Base-by-base conservation (phyloP, 1,284 basidiomycete species). In the Puccinia triticina region DNA sequence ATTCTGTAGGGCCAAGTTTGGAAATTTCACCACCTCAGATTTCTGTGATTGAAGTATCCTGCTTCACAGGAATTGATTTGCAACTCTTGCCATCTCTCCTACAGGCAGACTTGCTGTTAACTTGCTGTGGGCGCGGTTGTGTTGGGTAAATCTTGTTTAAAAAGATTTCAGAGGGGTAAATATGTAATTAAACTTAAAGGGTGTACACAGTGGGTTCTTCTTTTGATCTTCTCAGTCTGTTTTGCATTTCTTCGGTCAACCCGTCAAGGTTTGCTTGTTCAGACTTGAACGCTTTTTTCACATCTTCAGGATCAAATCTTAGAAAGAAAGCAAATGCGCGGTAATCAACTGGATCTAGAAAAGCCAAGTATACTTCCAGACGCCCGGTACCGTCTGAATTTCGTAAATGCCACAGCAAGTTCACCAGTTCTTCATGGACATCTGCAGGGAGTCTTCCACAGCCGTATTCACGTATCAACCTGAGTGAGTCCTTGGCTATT, bases 391-490 rank as follows among this genome's bases (percentile, higher is more conserved):
- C 32, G 16, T 76, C 55, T n/a, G 14, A 2, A 57, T 43, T 40
- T 18, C 23, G 29, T 37, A 76, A 26, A 76, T 76, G 74, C 1
- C 32, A 11, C 34, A 76, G 61, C 37, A 76, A 59, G 29, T 76
- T 61, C 21, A 43, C 74, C 18, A 76, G 29, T 40, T 4, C 16
- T 64, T 61, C 55, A 67, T 77, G 57, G 23, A 77, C 29, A 50
- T 77, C 75, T 26, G 43, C 40, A 66, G 75, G 61, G 48, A 77
- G 57, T 32, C 61, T 77, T 48, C 75, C 75, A 40, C 66, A 77
- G 26, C 75, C 61, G n/a, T 77, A 66, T 29, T 77, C 40, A 21
- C 43, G 61, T 34, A 77, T 67, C 43, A 77, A 23, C 40, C 53
- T 64, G n/a, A 77, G 61, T 40, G 61, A 66, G 4, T 59, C 61